These are phyloP conservation scores for Parafenestella ontariensis DNA, from an alignment of 2,329 filamentous ascomycete species.

Conservation along the genomic window DNA sequence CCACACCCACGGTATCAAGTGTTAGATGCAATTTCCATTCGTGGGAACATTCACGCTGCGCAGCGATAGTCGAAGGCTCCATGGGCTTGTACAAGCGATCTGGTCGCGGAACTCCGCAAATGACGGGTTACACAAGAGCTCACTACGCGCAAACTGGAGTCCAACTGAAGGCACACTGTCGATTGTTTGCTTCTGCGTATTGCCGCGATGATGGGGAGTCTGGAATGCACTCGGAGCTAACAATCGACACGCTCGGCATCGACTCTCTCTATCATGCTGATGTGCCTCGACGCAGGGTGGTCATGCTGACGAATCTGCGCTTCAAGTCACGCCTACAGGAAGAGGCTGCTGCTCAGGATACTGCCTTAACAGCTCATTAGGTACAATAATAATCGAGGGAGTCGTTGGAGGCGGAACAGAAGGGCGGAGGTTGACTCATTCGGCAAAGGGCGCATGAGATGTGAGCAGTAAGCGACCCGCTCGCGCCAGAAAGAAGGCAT, in stretches of 20 bases:
- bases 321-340: not conserved
- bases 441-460: not conserved
- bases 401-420: not conserved
- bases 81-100: constrained; percentile 20
- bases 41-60: constrained; percentile 11
- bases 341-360: not conserved
- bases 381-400: not conserved
- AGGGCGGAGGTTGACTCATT: constrained; percentile 17
- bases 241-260: not conserved
- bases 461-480: constrained; percentile 3
- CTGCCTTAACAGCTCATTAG: not conserved
- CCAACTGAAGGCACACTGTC: too few relatives aligned
- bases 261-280: not conserved
- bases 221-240: not conserved
- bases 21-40: constrained; percentile 3
- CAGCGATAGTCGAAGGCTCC: constrained; percentile 13
- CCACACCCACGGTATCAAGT: constrained; percentile 7
- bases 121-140: too few relatives aligned
- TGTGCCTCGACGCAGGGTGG: not conserved
- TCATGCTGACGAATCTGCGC: not conserved
- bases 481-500: not conserved
- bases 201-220: too few relatives aligned
- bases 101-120: not conserved
- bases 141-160: too few relatives aligned
- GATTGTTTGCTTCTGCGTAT: not conserved